Percentiles rank a stretch among this genome's conserved stretches.
These are phyloP conservation scores for Talaromyces sp. DNA, from an alignment of 2,329 filamentous ascomycete genomes.

Conservation along the genomic window DNA sequence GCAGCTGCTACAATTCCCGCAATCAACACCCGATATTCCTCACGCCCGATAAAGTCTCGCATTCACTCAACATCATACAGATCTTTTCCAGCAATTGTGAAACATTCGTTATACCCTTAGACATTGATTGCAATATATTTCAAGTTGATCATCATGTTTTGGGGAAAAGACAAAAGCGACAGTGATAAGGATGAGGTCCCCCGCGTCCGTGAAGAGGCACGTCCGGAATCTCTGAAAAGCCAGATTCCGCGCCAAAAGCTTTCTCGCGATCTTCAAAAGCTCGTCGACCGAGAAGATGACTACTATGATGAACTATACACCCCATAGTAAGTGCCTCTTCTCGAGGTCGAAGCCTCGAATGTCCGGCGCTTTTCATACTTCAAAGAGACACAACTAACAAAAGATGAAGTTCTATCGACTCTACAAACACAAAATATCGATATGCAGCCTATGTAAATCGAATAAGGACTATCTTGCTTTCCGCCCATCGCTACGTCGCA, in stretches of 20 bases:
- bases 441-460: constrained; percentile 91
- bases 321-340: constrained; percentile 62
- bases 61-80: not conserved
- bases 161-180: constrained; percentile 29
- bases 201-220: constrained; percentile 31
- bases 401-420: constrained; percentile 61
- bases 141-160: constrained; percentile 26
- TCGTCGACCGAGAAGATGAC: constrained; percentile 63
- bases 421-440: constrained; percentile 78
- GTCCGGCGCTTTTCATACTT: not conserved
- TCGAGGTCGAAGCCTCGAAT: not conserved
- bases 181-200: constrained; percentile 16
- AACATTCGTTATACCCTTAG: not conserved
- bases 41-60: not conserved
- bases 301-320: constrained; percentile 75
- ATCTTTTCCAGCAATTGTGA: not conserved
- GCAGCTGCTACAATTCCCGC: not conserved
- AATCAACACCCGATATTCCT: not conserved
- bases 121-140: not conserved
- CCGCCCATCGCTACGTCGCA: constrained; percentile 91
- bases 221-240: constrained; percentile 24
- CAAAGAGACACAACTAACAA: not conserved
- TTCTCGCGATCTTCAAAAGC: constrained; percentile 54
- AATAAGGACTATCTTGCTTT: constrained; percentile 79
- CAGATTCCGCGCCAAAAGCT: constrained; percentile 52